Conservation (phyloP, 83 land plant species). For the Diphasiastrum complanatum region DNA sequence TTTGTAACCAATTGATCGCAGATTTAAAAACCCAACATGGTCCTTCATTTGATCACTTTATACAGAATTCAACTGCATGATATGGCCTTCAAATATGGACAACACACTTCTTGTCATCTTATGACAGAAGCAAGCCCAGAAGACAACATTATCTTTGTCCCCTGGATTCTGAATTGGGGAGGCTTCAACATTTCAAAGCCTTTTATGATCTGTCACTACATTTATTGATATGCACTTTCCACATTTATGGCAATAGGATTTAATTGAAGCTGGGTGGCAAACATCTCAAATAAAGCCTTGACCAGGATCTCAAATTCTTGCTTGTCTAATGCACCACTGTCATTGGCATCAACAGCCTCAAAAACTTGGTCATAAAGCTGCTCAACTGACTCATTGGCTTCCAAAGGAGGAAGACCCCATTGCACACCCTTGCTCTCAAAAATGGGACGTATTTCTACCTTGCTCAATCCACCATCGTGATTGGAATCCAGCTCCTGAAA, state of each 20-base stretch:
- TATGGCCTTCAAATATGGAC: too few species aligned
- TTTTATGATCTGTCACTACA: too few species aligned
- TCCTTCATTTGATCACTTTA: too few species aligned
- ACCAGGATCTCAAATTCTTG: slow-evolving; percentile 34
- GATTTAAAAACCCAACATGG: too few species aligned
- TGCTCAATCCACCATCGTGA: slow-evolving; percentile 33
- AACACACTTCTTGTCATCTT: too few species aligned
- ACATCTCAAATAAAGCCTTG: slow-evolving; percentile 44
- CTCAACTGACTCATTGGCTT: slow-evolving; percentile 42
- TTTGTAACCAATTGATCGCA: too few species aligned
- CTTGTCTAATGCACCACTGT: slow-evolving; percentile 33
- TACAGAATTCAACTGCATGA: too few species aligned
- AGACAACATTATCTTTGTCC: too few species aligned
- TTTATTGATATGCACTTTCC: slow-evolving; percentile 27
- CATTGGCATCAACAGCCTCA: slow-evolving; percentile 30
- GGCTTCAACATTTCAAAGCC: too few species aligned
- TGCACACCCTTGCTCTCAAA: slow-evolving; percentile 45
- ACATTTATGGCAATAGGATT: slow-evolving; percentile 29
- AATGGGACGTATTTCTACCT: slow-evolving; percentile 24
- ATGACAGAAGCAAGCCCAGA: too few species aligned
- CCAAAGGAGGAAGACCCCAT: slow-evolving; percentile 57
- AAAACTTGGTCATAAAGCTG: slow-evolving; percentile 56
- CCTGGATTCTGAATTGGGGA: too few species aligned
- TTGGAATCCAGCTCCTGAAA: slow-evolving; percentile 27
- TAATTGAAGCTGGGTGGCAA: slow-evolving; percentile 42